These are phyloP conservation scores for Jackrogersella multiformis DNA, from an alignment of 495 filamentous ascomycete species.

Conservation along the genomic window DNA sequence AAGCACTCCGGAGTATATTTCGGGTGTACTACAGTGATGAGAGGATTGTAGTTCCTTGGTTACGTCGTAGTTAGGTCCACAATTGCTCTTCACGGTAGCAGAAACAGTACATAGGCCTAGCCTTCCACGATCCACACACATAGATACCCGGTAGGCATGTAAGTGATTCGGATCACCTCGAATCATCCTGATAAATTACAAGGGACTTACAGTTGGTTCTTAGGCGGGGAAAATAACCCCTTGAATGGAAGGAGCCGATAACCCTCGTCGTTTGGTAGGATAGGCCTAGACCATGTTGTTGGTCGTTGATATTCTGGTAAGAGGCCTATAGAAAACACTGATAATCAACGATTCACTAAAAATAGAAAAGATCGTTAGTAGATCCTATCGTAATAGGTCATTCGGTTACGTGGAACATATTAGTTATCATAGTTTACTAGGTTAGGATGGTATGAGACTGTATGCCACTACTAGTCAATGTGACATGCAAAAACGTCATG, in stretches of 20 bases:
- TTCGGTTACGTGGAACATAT: background rate
- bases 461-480: background rate
- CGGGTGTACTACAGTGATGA: slow-evolving; percentile 1
- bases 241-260: background rate
- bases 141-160: no score
- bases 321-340: background rate
- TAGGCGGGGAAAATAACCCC: background rate
- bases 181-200: no score
- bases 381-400: background rate
- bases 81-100: background rate
- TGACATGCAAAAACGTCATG: background rate
- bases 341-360: background rate
- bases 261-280: background rate
- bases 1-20: background rate
- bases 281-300: background rate
- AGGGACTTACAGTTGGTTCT: background rate
- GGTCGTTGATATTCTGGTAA: background rate
- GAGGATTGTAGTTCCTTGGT: background rate
- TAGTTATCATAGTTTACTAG: no score
- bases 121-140: background rate
- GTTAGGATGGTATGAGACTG: background rate
- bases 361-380: background rate
- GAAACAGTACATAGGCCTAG: background rate
- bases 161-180: no score
- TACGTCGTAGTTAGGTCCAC: background rate